These are phyloP conservation scores for Triticum timopheevii DNA, from an alignment of 176 grass and related monocot genomes.

Conservation along the genomic window DNA sequence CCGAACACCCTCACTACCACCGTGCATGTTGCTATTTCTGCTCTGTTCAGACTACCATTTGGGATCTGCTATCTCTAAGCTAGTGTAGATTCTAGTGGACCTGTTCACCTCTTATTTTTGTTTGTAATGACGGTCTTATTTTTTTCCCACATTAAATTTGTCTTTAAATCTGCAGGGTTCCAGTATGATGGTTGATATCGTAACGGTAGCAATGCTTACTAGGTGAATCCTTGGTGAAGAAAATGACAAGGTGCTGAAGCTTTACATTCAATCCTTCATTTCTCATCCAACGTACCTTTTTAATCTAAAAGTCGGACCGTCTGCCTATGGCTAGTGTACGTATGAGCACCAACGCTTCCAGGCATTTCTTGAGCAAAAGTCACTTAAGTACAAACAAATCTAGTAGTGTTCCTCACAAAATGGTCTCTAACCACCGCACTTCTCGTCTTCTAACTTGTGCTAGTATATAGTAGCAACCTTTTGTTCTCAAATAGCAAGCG, in stretches of 20 bases:
- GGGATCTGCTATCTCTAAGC: not conserved
- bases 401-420: not conserved
- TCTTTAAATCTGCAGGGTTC: slow-evolving; percentile 54
- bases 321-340: not conserved
- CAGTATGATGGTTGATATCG: slow-evolving; percentile 69
- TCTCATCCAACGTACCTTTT: not conserved
- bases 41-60: slow-evolving; percentile 26
- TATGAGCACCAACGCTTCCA: not conserved
- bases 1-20: not conserved
- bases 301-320: not conserved
- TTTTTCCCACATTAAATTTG: slow-evolving; percentile 12
- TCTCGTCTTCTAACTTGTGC: slow-evolving; percentile 22
- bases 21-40: slow-evolving; percentile 7
- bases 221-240: slow-evolving; percentile 89
- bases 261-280: slow-evolving; percentile 22
- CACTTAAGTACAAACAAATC: not conserved
- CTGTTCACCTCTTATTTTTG: not conserved
- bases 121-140: not conserved
- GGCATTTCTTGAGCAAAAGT: not conserved
- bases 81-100: slow-evolving; percentile 10
- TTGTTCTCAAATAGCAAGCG: slow-evolving; percentile 19
- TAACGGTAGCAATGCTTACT: slow-evolving; percentile 81
- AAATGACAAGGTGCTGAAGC: slow-evolving; percentile 63
- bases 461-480: slow-evolving; percentile 9
- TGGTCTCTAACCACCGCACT: not conserved